Base-by-base conservation (phyloP, 495 filamentous ascomycete species). In the Hapsidospora chrysogenum region DNA sequence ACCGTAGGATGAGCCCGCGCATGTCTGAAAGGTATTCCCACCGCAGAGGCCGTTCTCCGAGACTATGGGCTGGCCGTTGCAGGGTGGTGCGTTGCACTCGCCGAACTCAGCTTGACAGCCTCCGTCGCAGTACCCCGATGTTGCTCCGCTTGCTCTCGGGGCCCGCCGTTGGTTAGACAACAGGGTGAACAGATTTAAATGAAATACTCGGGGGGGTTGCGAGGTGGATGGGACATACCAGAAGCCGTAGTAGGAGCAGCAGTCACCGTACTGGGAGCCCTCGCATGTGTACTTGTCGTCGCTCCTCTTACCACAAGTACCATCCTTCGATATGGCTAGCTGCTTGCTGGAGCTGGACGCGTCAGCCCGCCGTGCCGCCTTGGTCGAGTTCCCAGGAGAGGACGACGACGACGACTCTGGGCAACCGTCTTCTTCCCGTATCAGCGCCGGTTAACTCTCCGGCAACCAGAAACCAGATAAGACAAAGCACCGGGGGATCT, bases 91-190 rank as follows among this genome's bases (percentile, higher is more conserved):
- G 17, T 21, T 21, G 26, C 50, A 53, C 11, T 36, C 47, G n/a
- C 51, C 52, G 28, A 46, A 52, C 23, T 22, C 38, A 9, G 37
- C 6, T 33, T 55, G 52, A 26, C 50, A 55, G 9, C 50, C 45
- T 10, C 36, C 32, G 16, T 42, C 47, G 35, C 50, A 51, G 35
- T 49, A 29, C 27, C 16, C n/a, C 9, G n/a, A 10, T 2, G 25
- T 29, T 8, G 7, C 15, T 13, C 27, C 35, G 14, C 35, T 36
- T 3, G n/a, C n/a, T n/a, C n/a, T n/a, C n/a, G n/a, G n/a, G n/a
- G n/a, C n/a, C n/a, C n/a, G n/a, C n/a, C n/a, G n/a, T n/a, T n/a
- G n/a, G n/a, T n/a, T n/a, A n/a, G n/a, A n/a, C n/a, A n/a, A n/a
- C n/a, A n/a, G n/a, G n/a, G n/a, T n/a, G n/a, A n/a, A n/a, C n/a